Percentiles rank a stretch among this genome's conserved stretches.
Evolutionary conservation across 192 early-diverging fungal species (phyloP).

Genomic region (Chytriomyces sp.): DNA sequence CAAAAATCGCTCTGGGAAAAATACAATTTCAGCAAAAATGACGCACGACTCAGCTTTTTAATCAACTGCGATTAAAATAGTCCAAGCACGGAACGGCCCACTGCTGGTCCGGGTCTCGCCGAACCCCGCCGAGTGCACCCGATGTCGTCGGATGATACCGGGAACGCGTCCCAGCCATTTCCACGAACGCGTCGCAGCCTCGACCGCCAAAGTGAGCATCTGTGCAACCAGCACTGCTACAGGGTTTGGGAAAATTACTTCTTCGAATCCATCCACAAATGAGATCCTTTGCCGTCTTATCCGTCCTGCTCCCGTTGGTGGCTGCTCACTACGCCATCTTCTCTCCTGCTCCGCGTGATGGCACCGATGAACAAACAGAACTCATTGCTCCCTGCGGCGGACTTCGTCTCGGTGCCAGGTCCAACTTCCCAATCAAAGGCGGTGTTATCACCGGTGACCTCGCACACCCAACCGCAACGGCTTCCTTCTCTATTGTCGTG

Average conservation of each 20-base stretch:
- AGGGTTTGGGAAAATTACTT: background rate
- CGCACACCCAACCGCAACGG: conserved; percentile 45
- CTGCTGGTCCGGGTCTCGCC: no score
- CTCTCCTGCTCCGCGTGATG: conserved; percentile 9
- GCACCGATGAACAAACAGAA: conserved; percentile 44
- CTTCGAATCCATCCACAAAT: background rate
- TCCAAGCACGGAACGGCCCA: no score
- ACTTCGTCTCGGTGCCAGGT: conserved; percentile 46
- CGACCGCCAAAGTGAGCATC: no score
- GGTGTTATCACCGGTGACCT: conserved; percentile 40
- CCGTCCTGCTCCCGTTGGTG: conserved; percentile 1
- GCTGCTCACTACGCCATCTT: background rate
- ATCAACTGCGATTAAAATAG: no score
- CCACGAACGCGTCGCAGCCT: no score
- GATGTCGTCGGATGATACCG: no score
- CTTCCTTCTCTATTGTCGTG: conserved; percentile 48
- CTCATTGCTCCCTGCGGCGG: conserved; percentile 59
- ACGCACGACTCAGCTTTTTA: no score
- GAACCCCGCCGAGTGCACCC: no score
- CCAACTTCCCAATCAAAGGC: conserved; percentile 52
- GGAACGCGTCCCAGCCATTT: no score
- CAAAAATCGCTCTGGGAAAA: background rate
- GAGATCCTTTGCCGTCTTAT: background rate
- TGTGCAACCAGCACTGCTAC: background rate
- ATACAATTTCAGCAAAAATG: no score